These are phyloP conservation scores for Thermothelomyces thermophilus DNA, from an alignment of 2,329 filamentous ascomycete genomes.

Conservation along the genomic window DNA sequence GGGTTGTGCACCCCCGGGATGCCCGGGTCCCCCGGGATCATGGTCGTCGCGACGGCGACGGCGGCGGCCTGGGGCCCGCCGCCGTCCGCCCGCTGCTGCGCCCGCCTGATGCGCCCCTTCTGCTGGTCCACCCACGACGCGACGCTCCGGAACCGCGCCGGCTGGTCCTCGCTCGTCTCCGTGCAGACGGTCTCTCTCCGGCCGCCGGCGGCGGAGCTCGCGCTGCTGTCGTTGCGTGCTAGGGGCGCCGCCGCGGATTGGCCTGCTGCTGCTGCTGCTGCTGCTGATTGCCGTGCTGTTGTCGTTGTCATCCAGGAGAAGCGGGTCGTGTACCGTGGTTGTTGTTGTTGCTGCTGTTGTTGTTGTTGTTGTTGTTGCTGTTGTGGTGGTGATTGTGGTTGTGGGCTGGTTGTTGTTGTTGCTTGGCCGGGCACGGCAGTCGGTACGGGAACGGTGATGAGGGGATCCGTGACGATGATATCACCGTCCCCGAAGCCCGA, in stretches of 20 bases:
- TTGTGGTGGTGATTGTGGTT: too few species aligned
- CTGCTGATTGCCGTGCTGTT: background rate
- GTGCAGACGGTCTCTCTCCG: conserved; percentile 48
- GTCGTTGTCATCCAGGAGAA: conserved; percentile 33
- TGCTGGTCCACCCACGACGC: conserved; percentile 62
- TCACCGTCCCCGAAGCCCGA: conserved; percentile 60
- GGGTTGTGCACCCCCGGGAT: conserved; percentile 33
- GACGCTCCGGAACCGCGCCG: conserved; percentile 51
- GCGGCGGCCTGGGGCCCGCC: too few species aligned
- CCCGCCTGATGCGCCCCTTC: conserved; percentile 45
- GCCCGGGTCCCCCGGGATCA: conserved; percentile 29
- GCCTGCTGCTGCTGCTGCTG: conserved; percentile 14
- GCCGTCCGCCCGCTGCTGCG: conserved; percentile 31
- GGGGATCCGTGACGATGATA: conserved; percentile 39
- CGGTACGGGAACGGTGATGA: conserved; percentile 24
- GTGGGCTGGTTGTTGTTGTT: too few species aligned
- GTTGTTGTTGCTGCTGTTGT: conserved; percentile 13
- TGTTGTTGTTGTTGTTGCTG: conserved; percentile 5
- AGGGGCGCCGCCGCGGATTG: background rate
- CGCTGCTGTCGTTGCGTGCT: background rate
- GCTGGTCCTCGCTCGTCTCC: conserved; percentile 45
- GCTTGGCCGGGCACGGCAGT: conserved; percentile 15
- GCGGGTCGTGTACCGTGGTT: conserved; percentile 16
- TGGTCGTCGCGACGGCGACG: too few species aligned
- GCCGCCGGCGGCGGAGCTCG: conserved; percentile 8